Evolutionary conservation across 2,329 filamentous ascomycete genomes (phyloP).

Genomic region (Ceratocystis variospora): DNA sequence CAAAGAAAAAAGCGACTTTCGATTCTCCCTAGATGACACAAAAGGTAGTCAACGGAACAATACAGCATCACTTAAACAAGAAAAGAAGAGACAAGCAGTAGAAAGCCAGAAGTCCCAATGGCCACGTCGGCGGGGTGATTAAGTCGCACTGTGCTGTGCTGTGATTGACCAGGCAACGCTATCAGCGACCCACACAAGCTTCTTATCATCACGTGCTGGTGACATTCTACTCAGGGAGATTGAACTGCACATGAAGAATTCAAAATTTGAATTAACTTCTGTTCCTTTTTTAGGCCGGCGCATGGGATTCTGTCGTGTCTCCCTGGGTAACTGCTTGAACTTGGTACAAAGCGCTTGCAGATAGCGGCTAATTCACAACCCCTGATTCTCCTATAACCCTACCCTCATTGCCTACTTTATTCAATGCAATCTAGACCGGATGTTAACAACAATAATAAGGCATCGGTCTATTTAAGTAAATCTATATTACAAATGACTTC

Average conservation of each 20-base stretch:
- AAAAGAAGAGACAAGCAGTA: conserved; percentile 5
- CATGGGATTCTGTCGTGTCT: not conserved
- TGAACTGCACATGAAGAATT: not conserved
- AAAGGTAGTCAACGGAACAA: not conserved
- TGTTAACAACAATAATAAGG: not conserved
- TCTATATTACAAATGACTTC: not conserved
- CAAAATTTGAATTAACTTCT: not conserved
- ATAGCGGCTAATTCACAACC: not conserved
- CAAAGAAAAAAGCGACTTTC: conserved; percentile 7
- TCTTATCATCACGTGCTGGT: not conserved
- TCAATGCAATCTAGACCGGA: not conserved
- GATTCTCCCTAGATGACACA: not conserved
- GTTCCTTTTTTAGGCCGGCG: not conserved
- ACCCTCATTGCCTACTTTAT: too few species aligned
- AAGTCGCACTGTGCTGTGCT: conserved; percentile 3
- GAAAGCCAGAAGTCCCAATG: conserved; percentile 6
- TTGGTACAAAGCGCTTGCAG: not conserved
- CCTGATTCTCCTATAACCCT: not conserved
- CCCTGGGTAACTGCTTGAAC: conserved; percentile 5
- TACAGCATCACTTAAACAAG: conserved; percentile 3
- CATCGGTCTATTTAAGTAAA: not conserved
- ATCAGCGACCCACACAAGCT: conserved; percentile 9
- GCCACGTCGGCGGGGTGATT: conserved; percentile 17
- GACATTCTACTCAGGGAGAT: not conserved
- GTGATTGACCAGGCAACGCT: conserved; percentile 14